Conservation (phyloP, 352 stramenopile species). For the Phytophthora boehmeriae region DNA sequence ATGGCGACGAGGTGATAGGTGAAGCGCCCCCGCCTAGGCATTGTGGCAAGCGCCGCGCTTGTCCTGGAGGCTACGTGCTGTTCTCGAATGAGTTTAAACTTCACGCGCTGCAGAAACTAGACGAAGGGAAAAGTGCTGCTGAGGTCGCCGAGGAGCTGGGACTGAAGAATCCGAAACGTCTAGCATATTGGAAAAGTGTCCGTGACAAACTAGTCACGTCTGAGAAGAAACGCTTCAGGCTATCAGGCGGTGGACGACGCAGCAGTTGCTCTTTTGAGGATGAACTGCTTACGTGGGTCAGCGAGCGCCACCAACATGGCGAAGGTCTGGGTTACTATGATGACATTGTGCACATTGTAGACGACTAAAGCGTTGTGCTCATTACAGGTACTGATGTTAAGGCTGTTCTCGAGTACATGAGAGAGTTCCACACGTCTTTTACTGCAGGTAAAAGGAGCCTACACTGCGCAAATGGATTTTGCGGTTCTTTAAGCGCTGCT, state of each 20-base stretch:
- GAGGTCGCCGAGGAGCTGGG: conserved; percentile 69
- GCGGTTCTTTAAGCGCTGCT: conserved; percentile 83
- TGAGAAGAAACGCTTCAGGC: conserved; percentile 77
- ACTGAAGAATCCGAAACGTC: conserved; percentile 71
- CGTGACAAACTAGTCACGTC: conserved; percentile 71
- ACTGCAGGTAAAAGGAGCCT: conserved; percentile 83
- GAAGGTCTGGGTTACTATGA: conserved; percentile 30
- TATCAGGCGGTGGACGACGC: conserved; percentile 63
- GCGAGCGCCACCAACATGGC: conserved; percentile 65
- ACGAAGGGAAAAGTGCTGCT: conserved; percentile 67
- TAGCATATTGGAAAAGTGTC: conserved; percentile 82
- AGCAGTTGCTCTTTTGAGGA: conserved; percentile 81
- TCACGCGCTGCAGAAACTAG: conserved; percentile 67
- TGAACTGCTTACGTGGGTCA: conserved; percentile 77
- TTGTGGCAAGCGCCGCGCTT: conserved; percentile 50
- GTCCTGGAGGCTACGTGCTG: conserved; percentile 61
- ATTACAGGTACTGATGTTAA: conserved; percentile 65
- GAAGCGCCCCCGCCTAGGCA: conserved; percentile 19
- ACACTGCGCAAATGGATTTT: conserved; percentile 84
- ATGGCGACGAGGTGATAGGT: conserved; percentile 5
- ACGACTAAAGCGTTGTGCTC: conserved; percentile 1
- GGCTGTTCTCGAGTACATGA: conserved; percentile 72
- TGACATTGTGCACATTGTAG: neutral
- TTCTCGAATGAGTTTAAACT: conserved; percentile 86
- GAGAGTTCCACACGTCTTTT: conserved; percentile 64